Base-by-base conservation (phyloP, 176 grass and related monocot genomes). In the Paspalum notatum region DNA sequence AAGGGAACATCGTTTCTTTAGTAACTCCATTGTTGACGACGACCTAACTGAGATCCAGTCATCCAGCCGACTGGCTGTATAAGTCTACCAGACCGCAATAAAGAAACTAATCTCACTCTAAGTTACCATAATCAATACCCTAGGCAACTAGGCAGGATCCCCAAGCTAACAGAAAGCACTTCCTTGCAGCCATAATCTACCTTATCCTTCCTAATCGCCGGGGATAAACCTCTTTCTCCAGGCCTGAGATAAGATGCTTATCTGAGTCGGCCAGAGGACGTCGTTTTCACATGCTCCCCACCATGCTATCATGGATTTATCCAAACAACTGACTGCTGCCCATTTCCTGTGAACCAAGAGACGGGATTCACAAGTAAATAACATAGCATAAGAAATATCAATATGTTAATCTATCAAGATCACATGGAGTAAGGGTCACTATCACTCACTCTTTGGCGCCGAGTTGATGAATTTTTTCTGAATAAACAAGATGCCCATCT, bases 191-290 rank as follows among this genome's bases (percentile, higher is more conserved):
- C 2, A 66, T 85, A 80, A 27, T 40, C 62, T 47, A 85, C 13
- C 87, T 81, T 76, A 85, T 85, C 82, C 71, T 16, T 20, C 46
- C 77, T 81, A 89, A 89, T 85, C 87, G 37, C 0, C 6, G 0
- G 22, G 44, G 76, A 80, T 84, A 80, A 89, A 58, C 44, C 48
- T 26, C 6, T 7, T 64, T 82, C 61, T 83, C 56, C 61, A 72
- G 71, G 37, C 25, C 48, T 2, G 58, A 26, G 76, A 79, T 85
- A 84, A 74, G 68, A 79, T 89, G 68, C 70, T 80, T 75, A 68
- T 70, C 82, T 61, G 40, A 27, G 12, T 9, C 44, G 44, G 17
- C 44, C 52, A 25, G 41, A 80, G 79, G 62, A 14, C 24, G 32
- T 53, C 52, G 32, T 75, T 84, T 74, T 84, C 75, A 75, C 81